A percentile compares a stretch with the other conserved stretches of the same genome.
Conservation (phyloP, 176 grass and related monocot species). For the Oryza rufipogon region DNA sequence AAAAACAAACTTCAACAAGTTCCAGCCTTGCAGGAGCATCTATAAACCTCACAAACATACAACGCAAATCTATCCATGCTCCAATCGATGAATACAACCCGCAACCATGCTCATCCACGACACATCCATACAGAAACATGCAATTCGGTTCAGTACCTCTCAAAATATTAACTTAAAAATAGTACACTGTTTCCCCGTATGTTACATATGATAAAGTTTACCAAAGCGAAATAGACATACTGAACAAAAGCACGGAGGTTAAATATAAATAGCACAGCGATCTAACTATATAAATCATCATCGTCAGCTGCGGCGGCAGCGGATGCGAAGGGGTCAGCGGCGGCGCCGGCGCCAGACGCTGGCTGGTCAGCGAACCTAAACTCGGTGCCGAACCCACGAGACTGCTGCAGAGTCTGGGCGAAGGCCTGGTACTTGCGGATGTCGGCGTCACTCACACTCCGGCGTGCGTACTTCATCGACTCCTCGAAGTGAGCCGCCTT, state of each 20-base stretch:
- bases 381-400: conserved; percentile 77
- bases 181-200: background rate
- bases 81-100: too few species aligned
- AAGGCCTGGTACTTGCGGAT: conserved; percentile 92
- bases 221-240: background rate
- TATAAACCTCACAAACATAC: too few species aligned
- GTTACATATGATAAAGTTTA: background rate
- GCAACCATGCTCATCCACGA: background rate
- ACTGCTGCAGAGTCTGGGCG: conserved; percentile 88
- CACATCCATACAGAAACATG: background rate
- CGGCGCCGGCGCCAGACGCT: conserved; percentile 12
- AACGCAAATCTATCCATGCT: too few species aligned
- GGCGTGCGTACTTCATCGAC: conserved; percentile 82
- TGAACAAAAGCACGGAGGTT: background rate
- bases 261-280: background rate
- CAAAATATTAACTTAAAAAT: conserved; percentile 29
- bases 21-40: too few species aligned
- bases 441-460: conserved; percentile 82
- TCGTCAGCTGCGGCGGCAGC: conserved; percentile 60
- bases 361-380: conserved; percentile 70
- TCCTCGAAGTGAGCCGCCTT: conserved; percentile 80
- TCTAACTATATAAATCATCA: conserved; percentile 82
- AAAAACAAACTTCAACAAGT: too few species aligned
- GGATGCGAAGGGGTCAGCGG: conserved; percentile 60
- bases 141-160: background rate